A percentile compares a stretch with the other conserved stretches of the same genome.
Evolutionary conservation across 2,329 filamentous ascomycete species (phyloP).

Genomic region (Lachnum nothofagi): DNA sequence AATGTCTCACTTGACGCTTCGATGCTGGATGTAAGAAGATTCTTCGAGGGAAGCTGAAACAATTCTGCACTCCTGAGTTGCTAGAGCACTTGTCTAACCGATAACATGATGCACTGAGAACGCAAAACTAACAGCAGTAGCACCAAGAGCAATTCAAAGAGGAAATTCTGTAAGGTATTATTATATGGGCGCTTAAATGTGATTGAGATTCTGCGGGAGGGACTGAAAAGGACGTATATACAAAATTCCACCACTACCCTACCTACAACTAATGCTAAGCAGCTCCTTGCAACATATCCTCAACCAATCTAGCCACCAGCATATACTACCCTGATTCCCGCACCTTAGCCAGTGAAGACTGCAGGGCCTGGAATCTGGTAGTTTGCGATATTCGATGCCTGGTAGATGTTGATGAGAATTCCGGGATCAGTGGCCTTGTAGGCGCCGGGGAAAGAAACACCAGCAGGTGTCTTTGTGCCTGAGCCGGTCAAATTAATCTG

Average conservation of each 20-base stretch:
- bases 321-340: not conserved
- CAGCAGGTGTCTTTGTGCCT: slow-evolving; percentile 38
- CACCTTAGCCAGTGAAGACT: slow-evolving; percentile 23
- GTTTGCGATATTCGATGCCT: slow-evolving; percentile 25
- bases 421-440: slow-evolving; percentile 44
- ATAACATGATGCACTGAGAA: no score
- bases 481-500: slow-evolving; percentile 44
- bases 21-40: no score
- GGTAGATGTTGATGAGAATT: slow-evolving; percentile 44
- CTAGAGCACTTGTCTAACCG: no score
- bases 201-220: not conserved
- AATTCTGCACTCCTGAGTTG: no score
- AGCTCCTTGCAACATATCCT: not conserved
- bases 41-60: no score
- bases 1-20: no score
- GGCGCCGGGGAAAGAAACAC: slow-evolving; percentile 44
- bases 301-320: no score
- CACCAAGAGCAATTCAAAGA: not conserved
- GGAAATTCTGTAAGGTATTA: not conserved
- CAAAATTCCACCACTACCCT: not conserved
- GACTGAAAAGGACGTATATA: not conserved
- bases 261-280: not conserved
- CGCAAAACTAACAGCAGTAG: no score
- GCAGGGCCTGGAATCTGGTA: slow-evolving; percentile 39
- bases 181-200: not conserved